Conservation (phyloP, 140 eudicot genomes). For the Ambrosia hybrid region DNA sequence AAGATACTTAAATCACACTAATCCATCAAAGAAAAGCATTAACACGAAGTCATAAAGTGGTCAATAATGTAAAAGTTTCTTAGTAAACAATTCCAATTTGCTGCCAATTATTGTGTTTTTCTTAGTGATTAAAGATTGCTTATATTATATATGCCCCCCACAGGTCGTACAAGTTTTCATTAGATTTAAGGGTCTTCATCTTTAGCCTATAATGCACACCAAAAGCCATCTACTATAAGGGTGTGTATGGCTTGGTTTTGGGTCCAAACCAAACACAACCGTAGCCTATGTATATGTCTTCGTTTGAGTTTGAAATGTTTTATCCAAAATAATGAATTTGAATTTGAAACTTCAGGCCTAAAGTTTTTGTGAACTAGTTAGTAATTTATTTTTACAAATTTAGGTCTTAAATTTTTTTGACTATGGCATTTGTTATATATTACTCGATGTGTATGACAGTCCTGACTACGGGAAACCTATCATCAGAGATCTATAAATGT, state of each 20-base stretch:
- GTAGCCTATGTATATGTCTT: no score
- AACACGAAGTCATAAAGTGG: conserved; percentile 32
- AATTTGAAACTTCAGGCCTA: background rate
- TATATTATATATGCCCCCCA: conserved; percentile 24
- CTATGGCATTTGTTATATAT: no score
- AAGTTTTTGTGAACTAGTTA: no score
- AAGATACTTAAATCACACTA: conserved; percentile 30
- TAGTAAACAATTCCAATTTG: conserved; percentile 27
- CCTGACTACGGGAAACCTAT: no score
- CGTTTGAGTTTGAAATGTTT: background rate
- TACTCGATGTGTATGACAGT: no score
- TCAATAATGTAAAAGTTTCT: conserved; percentile 33
- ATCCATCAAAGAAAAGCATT: conserved; percentile 20
- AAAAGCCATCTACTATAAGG: conserved; percentile 19
- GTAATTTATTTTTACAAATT: no score
- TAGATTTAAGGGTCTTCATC: conserved; percentile 24
- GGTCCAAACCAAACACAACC: background rate
- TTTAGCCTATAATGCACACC: conserved; percentile 37
- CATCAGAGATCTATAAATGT: no score
- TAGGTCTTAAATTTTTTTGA: no score
- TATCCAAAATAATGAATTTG: no score
- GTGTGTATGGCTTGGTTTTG: background rate
- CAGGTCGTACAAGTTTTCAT: conserved; percentile 33
- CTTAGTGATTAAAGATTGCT: conserved; percentile 27
- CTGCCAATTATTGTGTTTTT: conserved; percentile 40